Percentiles rank a stretch among this genome's conserved stretches.
These are phyloP conservation scores for Coemansia sp. DNA, from an alignment of 371 early-diverging fungal genomes.

Conservation along the genomic window DNA sequence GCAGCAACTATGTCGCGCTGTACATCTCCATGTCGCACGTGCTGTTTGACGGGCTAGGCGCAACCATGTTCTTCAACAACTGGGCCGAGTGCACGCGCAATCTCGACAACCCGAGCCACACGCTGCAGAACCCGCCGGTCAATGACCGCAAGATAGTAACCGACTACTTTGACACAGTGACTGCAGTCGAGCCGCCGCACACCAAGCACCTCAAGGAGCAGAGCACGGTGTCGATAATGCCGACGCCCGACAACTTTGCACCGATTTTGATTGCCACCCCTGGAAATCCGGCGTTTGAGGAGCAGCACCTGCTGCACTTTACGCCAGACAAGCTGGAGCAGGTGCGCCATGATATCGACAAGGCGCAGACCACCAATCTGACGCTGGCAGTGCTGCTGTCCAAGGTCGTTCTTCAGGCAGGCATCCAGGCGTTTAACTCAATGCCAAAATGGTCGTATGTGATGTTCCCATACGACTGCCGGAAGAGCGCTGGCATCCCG, in stretches of 20 bases:
- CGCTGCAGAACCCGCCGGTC: slow-evolving; percentile 20
- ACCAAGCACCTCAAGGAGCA: slow-evolving; percentile 26
- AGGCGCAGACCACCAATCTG: slow-evolving; percentile 14
- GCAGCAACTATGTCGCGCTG: slow-evolving; percentile 27
- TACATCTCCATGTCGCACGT: slow-evolving; percentile 30
- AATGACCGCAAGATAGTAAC: slow-evolving; percentile 21
- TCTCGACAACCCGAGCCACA: neutral
- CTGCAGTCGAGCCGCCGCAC: slow-evolving; percentile 21
- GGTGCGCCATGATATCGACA: slow-evolving; percentile 34
- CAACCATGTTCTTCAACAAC: slow-evolving; percentile 19
- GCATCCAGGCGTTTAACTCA: slow-evolving; percentile 9
- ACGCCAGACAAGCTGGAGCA: slow-evolving; percentile 18
- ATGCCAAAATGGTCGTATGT: slow-evolving; percentile 24
- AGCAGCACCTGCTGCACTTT: slow-evolving; percentile 44
- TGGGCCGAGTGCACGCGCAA: slow-evolving; percentile 43
- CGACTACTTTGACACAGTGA: slow-evolving; percentile 20
- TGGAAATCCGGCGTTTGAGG: slow-evolving; percentile 10
- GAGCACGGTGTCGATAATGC: slow-evolving; percentile 5
- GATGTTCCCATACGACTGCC: slow-evolving; percentile 37
- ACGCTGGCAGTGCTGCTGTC: slow-evolving; percentile 22
- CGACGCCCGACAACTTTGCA: slow-evolving; percentile 14
- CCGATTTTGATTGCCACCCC: slow-evolving; percentile 33
- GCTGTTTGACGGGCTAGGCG: slow-evolving; percentile 30
- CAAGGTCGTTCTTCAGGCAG: slow-evolving; percentile 26
- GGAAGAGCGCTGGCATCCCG: slow-evolving; percentile 26